Evolutionary conservation across 345 rosid genomes (phyloP), one percentile per base, ranked within the genome.

Genomic region (Hibiscus trionum): DNA sequence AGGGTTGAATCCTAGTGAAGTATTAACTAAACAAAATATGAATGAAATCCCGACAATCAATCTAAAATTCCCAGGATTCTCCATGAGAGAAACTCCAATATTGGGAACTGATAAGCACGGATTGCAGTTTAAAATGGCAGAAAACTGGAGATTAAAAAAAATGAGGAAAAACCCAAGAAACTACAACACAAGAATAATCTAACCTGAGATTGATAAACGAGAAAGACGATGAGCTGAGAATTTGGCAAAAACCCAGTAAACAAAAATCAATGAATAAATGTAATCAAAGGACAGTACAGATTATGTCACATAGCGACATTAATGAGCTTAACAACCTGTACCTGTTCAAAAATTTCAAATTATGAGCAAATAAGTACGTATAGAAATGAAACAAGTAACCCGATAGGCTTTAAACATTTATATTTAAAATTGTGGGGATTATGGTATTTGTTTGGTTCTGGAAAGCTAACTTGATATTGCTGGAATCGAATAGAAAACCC

Each of bases 31-130:
- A 65, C n/a, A 42, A 19, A 21, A 65, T 1, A 65, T 11, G 2
- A 3, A 65, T 42, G 53, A 65, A 65, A 21, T 3, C 53, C 69
- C 24, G 21, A 65, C 31, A 65, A 65, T 11, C 33, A 65, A 42
- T 65, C 31, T 47, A 21, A 65, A 65, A 65, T 21, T 19, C 53
- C 69, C 53, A 65, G 33, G 33, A 65, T 65, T 65, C 33, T 65
- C 53, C 53, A 65, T 65, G 53, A 42, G 2, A 62, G 7, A 62
- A 35, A 14, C 63, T 27, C 4, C 37, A 11, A 39, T 39, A 39
- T 7, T 8, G 10, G 44, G 44, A 39, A 39, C 44, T 39, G 10
- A 39, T 8, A 39, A 37, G 24, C 2, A 64, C 47, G 21, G n/a
- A 42, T 33, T 47, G 2, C 26, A 60, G 47, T 37, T 15, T 11